Evolutionary conservation across 129 eudicot genomes (phyloP), one percentile per base, ranked within the genome.

Genomic region (Helichrysum umbraculigerum): DNA sequence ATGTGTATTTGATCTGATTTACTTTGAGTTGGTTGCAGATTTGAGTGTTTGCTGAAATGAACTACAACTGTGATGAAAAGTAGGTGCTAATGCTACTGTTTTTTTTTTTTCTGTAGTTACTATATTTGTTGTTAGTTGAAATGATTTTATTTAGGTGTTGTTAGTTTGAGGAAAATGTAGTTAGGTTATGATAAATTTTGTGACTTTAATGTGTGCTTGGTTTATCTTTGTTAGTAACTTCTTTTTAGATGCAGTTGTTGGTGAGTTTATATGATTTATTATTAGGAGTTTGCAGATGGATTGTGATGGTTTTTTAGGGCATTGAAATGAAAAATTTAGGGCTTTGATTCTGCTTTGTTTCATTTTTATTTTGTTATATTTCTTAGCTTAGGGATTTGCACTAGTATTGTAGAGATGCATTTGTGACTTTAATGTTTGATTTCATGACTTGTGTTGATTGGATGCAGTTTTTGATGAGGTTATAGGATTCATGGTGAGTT

Each of bases 381-480:
- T 25, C 28, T 25, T 25, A 25, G 28, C 28, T 25, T 25, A 25
- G 28, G 28, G 28, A 25, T 25, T 25, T 25, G 28, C 28, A 25
- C 28, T 25, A 25, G 28, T 25, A 25, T 25, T 0, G 1, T 25
- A 25, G 28, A 25, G 28, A 25, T 25, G 28, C 28, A 25, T 56
- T 57, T 57, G 29, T 57, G 62, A 57, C 62, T 6, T n/a, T 2
- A 9, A 21, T 57, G 29, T 57, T 57, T 20, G 8, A 56, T 56
- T 56, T 56, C 21, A 56, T n/a, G 61, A 56, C 10, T 57, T n/a
- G 11, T 57, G 19, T 17, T 57, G 47, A 41, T 41, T 66, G 6
- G 22, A 66, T 34, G 70, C 29, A 28, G 32, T 70, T 72, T 50
- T 58, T 66, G 56, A 57, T 66, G 66, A 47, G 34, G 6, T 64